Conservation (phyloP, 148 eudicot genomes). For the Arctostaphylos glauca region DNA sequence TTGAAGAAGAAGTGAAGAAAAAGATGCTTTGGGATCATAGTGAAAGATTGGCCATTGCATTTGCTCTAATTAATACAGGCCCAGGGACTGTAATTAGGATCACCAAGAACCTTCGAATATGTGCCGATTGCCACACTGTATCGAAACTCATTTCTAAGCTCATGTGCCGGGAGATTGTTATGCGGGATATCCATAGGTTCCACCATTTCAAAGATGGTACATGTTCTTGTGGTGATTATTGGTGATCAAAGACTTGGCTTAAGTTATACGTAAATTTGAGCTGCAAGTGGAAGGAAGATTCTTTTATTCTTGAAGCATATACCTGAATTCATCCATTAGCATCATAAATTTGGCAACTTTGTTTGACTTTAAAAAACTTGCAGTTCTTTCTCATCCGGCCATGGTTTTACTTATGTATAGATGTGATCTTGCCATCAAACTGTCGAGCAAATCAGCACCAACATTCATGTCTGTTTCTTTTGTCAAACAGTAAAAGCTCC, state of each 20-base stretch:
- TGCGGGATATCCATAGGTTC: constrained; percentile 16
- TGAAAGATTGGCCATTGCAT: constrained; percentile 17
- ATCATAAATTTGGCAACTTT: neutral
- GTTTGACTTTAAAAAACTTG: constrained; percentile 1
- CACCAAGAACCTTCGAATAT: constrained; percentile 18
- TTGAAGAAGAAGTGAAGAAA: constrained; percentile 19
- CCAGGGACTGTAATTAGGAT: constrained; percentile 16
- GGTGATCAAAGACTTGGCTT: constrained; percentile 1
- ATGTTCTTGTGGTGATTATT: constrained; percentile 22
- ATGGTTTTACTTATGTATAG: constrained; percentile 23
- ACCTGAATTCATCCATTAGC: constrained; percentile 1
- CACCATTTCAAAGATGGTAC: constrained; percentile 14
- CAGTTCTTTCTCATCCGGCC: neutral
- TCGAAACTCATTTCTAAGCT: constrained; percentile 18
- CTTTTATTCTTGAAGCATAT: neutral
- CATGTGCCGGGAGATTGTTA: constrained; percentile 14
- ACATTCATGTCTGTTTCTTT: constrained; percentile 61
- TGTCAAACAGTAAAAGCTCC: constrained; percentile 49
- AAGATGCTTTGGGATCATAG: constrained; percentile 24
- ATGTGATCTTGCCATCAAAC: constrained; percentile 24
- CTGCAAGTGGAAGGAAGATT: constrained; percentile 6
- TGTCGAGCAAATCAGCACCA: constrained; percentile 32
- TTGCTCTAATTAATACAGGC: constrained; percentile 15
- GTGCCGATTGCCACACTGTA: constrained; percentile 15
- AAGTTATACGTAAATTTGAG: neutral